These are phyloP conservation scores for Dillenia turbinata DNA, from an alignment of 164 flowering plant genomes.

Conservation along the genomic window DNA sequence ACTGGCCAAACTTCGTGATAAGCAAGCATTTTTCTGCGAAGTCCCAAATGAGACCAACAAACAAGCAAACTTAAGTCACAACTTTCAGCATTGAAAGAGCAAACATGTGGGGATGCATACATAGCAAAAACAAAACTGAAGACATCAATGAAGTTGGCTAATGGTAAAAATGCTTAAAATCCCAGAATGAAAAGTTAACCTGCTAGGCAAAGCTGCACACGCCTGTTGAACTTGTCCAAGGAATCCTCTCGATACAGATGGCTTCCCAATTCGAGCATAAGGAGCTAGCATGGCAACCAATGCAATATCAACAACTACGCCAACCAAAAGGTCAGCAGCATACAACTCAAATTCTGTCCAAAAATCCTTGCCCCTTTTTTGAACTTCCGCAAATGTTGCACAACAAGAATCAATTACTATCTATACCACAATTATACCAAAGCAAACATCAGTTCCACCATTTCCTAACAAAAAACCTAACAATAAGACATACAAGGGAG, in stretches of 20 bases:
- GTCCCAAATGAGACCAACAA: no score
- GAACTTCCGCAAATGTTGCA: conserved; percentile 95
- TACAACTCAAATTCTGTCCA: conserved; percentile 97
- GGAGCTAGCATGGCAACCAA: conserved; percentile 94
- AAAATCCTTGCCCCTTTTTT: conserved; percentile 91
- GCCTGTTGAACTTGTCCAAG: conserved; percentile 57
- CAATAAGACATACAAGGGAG: neutral
- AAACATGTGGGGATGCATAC: no score
- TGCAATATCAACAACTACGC: conserved; percentile 75
- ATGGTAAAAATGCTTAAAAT: no score
- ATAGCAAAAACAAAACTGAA: no score
- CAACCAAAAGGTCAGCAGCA: conserved; percentile 82
- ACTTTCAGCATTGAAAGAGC: no score
- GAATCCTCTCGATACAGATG: conserved; percentile 54
- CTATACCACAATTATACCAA: conserved; percentile 30
- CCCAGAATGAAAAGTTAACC: conserved; percentile 29
- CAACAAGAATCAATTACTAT: conserved; percentile 91
- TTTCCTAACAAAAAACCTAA: no score
- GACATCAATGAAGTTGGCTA: no score
- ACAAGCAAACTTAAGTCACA: no score
- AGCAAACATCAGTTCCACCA: neutral
- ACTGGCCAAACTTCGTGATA: no score
- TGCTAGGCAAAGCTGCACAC: conserved; percentile 82
- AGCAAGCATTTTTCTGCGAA: no score
- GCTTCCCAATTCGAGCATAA: conserved; percentile 77